Evolutionary conservation across 1,284 basidiomycete genomes (phyloP).

Genomic region (Omphalotus olearius): DNA sequence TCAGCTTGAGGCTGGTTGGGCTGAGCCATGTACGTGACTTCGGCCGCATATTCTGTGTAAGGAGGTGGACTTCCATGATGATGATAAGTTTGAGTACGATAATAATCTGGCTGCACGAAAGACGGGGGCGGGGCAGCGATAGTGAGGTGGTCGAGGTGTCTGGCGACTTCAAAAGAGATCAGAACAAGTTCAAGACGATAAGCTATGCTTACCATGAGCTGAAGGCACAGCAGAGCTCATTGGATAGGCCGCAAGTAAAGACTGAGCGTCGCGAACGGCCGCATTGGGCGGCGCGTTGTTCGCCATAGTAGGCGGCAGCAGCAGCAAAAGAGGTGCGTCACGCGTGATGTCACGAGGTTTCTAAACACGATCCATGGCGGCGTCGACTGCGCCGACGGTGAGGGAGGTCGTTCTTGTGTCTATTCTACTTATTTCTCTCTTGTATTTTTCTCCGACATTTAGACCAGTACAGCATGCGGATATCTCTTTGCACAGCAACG

Average conservation of each 20-base stretch:
- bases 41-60: conserved; percentile 55
- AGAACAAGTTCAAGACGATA: background rate
- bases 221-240: conserved; percentile 10
- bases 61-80: conserved; percentile 44
- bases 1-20: conserved; percentile 30
- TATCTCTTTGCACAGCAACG: too few relatives aligned
- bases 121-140: conserved; percentile 53
- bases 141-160: conserved; percentile 58
- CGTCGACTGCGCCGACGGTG: background rate
- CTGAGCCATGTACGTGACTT: conserved; percentile 41
- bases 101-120: conserved; percentile 56
- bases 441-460: conserved; percentile 6
- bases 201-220: conserved; percentile 3
- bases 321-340: background rate
- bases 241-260: conserved; percentile 12
- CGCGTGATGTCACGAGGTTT: too few relatives aligned
- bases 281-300: conserved; percentile 7
- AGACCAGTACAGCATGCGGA: too few relatives aligned
- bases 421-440: conserved; percentile 14
- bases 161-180: conserved; percentile 40
- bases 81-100: conserved; percentile 34
- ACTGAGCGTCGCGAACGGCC: conserved; percentile 11
- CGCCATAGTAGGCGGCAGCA: conserved; percentile 4
- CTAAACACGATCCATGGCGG: too few relatives aligned
- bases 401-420: conserved; percentile 12